Evolutionary conservation across 176 grass and related monocot species (phyloP).

Genomic region (Carex kokanica): DNA sequence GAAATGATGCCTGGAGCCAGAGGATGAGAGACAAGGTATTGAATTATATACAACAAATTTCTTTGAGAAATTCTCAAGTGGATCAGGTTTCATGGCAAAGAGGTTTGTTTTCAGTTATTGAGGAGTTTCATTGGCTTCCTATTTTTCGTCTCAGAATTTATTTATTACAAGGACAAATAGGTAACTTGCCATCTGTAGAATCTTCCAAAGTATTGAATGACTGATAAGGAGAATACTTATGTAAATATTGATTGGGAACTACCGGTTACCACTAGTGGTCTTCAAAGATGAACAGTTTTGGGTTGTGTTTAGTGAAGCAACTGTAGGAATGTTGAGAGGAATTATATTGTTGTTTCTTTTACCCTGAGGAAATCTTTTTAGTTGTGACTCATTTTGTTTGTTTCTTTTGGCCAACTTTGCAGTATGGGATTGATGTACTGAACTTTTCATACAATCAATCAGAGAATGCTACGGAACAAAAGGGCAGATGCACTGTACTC

Average conservation of each 20-base stretch:
- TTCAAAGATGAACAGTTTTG: neutral
- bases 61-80: neutral
- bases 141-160: neutral
- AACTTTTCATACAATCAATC: slow-evolving; percentile 42
- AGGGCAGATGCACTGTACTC: slow-evolving; percentile 47
- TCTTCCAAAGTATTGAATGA: slow-evolving; percentile 1
- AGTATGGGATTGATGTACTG: slow-evolving; percentile 72
- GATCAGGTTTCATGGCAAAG: neutral
- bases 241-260: neutral
- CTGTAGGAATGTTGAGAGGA: too few species aligned
- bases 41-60: neutral
- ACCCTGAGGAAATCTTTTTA: neutral
- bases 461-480: slow-evolving; percentile 42
- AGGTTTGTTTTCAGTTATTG: neutral
- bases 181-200: neutral
- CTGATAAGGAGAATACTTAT: neutral
- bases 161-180: neutral
- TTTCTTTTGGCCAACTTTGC: slow-evolving; percentile 21
- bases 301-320: neutral
- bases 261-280: neutral
- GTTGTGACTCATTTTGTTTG: neutral
- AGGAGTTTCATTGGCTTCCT: neutral
- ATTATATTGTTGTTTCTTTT: neutral
- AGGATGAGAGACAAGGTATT: slow-evolving; percentile 83
- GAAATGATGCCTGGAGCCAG: slow-evolving; percentile 92